Evolutionary conservation across 352 stramenopile genomes (phyloP), one percentile per base, ranked within the genome.

Genomic region (Globisporangium nodosum): DNA sequence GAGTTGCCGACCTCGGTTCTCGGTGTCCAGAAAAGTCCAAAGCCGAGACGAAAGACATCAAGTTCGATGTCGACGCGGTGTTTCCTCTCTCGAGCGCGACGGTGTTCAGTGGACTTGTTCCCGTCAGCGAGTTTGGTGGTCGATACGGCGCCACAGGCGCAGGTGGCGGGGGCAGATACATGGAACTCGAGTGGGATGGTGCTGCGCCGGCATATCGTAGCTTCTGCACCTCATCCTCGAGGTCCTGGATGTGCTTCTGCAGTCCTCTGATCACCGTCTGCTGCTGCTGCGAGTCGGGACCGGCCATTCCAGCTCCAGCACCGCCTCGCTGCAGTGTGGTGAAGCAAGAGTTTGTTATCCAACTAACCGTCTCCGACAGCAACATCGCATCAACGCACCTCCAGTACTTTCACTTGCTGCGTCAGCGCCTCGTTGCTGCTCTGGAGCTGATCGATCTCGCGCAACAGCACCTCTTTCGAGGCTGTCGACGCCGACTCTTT

Each of bases 381-480:
- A 45, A 49, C 1, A 24, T 18, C 9, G 11, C 8, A 30, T 8
- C 20, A n/a, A 39, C 52, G 21, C 52, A 68, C 64, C 52, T 78
- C 70, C 1, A 60, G 30, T 3, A 67, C 61, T 58, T 66, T 74
- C 20, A 76, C 20, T 53, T 72, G 73, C 8, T 59, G 40, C 13
- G 27, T 13, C 5, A 79, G 54, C 40, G 69, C 61, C 5, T 72
- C 65, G 50, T 76, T 81, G 18, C 69, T 65, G 12, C 55, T 60
- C 3, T 61, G 64, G 4, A 76, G 49, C 57, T 70, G 62, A 3
- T 73, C 67, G 33, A 73, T 70, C 15, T 76, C 65, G 13, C 67
- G 69, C n/a, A 78, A n/a, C 49, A 76, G 52, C 6, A 63, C 54
- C 24, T 76, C 65, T 16, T 69, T 74, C 33, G 77, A 65, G 3